Percentiles rank a stretch among this genome's conserved stretches.
phyloP scores from a whole-genome alignment of 495 filamentous ascomycete genomes.

The Podospora conica region DNA sequence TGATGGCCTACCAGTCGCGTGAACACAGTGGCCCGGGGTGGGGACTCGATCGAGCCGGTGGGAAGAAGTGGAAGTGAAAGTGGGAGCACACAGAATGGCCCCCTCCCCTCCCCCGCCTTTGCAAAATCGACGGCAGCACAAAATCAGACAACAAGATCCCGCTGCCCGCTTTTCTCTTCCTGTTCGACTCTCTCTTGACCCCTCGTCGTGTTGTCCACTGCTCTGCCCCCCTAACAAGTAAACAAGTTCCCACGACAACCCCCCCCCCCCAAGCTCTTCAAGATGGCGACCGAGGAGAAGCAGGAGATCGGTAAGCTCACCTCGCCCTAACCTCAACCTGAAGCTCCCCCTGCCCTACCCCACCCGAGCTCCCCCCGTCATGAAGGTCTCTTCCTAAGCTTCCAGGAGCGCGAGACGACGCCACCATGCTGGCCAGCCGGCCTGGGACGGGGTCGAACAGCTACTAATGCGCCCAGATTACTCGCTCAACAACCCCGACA shows the following conservation, averaged over 20 bases:
- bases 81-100: conserved; percentile 1
- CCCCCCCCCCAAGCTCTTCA: conserved; percentile 13
- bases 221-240: background rate
- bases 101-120: conserved; percentile 5
- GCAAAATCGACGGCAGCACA: conserved; percentile 1
- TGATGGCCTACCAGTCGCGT: background rate
- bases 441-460: background rate
- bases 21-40: background rate
- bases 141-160: background rate
- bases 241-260: background rate
- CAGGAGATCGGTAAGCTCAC: conserved; percentile 38
- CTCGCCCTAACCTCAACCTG: background rate
- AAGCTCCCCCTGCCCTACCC: conserved; percentile 3
- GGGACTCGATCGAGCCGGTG: background rate
- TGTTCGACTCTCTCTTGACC: conserved; percentile 8
- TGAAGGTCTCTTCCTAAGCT: background rate
- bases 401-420: background rate
- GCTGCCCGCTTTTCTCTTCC: conserved; percentile 1
- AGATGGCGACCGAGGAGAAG: conserved; percentile 34
- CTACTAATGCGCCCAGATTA: conserved; percentile 58
- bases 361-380: conserved; percentile 1
- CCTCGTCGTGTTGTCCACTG: conserved; percentile 9
- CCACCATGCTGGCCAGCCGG: background rate
- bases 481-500: conserved; percentile 91
- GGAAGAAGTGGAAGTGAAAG: background rate